Conservation (phyloP, 2,329 filamentous ascomycete species). For the Arthrobotrys conoides region DNA sequence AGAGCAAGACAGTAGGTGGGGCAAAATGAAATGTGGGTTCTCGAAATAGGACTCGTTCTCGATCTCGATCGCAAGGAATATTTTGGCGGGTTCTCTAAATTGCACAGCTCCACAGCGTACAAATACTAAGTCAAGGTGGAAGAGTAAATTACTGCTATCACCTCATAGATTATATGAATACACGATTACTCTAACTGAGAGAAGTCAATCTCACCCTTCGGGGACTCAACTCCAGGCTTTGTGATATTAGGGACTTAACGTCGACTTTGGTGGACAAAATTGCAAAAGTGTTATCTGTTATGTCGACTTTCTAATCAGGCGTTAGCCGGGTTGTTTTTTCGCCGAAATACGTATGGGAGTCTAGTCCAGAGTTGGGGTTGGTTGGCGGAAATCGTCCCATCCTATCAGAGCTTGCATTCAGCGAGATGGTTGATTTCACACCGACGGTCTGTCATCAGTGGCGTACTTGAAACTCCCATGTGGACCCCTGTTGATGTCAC, state of each 20-base stretch:
- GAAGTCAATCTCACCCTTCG: no score
- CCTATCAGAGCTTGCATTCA: slow-evolving; percentile 28
- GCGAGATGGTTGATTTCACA: slow-evolving; percentile 27
- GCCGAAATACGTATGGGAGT: not conserved
- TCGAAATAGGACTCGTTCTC: not conserved
- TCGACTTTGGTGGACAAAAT: no score
- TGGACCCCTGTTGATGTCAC: slow-evolving; percentile 43
- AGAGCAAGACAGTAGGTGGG: slow-evolving; percentile 10
- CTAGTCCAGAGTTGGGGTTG: not conserved
- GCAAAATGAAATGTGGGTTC: not conserved
- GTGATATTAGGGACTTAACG: no score
- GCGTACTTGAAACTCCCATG: slow-evolving; percentile 34
- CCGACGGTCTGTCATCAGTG: slow-evolving; percentile 32
- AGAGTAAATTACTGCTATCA: no score
- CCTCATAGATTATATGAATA: no score
- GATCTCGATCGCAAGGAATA: slow-evolving; percentile 7
- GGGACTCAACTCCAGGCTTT: no score
- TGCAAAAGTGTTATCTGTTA: no score
- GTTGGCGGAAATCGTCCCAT: slow-evolving; percentile 30
- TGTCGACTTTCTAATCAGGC: no score
- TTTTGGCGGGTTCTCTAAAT: not conserved
- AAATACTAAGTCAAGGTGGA: no score
- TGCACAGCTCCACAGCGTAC: not conserved
- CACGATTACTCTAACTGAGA: no score
- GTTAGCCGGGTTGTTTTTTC: not conserved